Conservation (phyloP, 2,329 filamentous ascomycete species). For the Lasiodiplodia gonubiensis region DNA sequence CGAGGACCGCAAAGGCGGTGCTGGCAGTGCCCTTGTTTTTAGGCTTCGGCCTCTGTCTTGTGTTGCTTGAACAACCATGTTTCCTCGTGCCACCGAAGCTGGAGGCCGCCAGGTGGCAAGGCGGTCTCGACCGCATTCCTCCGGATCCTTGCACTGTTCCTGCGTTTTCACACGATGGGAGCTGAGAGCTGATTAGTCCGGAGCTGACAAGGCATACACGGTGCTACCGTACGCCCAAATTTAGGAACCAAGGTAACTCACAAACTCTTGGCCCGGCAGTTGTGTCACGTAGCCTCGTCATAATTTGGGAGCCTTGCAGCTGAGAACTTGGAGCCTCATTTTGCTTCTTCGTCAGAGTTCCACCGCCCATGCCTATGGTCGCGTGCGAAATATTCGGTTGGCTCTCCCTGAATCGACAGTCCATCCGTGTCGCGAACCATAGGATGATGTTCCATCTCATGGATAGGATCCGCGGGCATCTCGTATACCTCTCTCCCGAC, state of each 20-base stretch:
- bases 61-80: neutral
- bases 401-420: conserved; percentile 4
- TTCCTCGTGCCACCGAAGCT: neutral
- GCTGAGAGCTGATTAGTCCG: conserved; percentile 9
- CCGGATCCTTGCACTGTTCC: neutral
- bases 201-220: neutral
- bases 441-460: conserved; percentile 15
- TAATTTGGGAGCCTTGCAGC: neutral
- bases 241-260: neutral
- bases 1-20: neutral
- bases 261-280: neutral
- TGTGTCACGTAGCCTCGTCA: conserved; percentile 12
- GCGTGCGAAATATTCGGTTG: neutral
- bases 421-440: conserved; percentile 10
- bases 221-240: neutral
- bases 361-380: neutral
- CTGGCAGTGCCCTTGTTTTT: neutral
- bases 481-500: conserved; percentile 10
- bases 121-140: neutral
- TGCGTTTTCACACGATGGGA: neutral
- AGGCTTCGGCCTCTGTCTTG: neutral
- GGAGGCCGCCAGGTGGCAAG: neutral
- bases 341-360: neutral
- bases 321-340: conserved; percentile 7
- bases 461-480: conserved; percentile 12